Percentiles rank a stretch among this genome's conserved stretches.
These are phyloP conservation scores for Lasiosphaeria hispida DNA, from an alignment of 495 filamentous ascomycete species.

Conservation along the genomic window DNA sequence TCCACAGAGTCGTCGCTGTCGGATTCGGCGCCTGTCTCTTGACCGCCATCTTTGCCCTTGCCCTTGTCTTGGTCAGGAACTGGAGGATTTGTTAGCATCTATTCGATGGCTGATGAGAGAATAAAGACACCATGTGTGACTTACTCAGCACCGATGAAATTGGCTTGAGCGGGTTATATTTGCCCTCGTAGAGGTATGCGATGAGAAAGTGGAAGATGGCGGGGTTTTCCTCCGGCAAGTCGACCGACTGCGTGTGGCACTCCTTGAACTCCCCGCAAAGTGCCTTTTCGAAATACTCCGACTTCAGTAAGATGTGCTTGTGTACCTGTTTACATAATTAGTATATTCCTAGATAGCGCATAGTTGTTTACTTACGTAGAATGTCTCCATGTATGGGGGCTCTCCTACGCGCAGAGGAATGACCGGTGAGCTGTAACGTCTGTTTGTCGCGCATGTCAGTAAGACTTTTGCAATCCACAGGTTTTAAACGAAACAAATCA, in stretches of 20 bases:
- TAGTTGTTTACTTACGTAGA: conserved; percentile 34
- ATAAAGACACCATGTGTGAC: neutral
- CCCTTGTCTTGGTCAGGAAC: conserved; percentile 41
- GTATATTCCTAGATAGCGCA: neutral
- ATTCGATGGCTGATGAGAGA: neutral
- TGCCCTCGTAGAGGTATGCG: conserved; percentile 48
- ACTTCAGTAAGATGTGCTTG: conserved; percentile 40
- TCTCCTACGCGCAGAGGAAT: conserved; percentile 43
- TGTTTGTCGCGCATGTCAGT: conserved; percentile 14
- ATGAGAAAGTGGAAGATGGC: conserved; percentile 50
- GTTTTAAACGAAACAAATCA: neutral
- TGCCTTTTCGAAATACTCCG: conserved; percentile 45
- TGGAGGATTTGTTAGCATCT: conserved; percentile 4
- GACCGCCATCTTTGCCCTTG: conserved; percentile 27
- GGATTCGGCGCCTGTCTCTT: conserved; percentile 26
- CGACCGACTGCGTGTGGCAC: conserved; percentile 38
- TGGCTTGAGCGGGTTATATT: conserved; percentile 44
- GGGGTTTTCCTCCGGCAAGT: conserved; percentile 49
- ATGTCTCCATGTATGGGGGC: conserved; percentile 34
- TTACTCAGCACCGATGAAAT: conserved; percentile 36
- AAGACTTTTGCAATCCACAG: neutral
- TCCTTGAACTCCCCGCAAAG: conserved; percentile 44
- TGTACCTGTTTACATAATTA: conserved; percentile 32
- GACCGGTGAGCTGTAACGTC: conserved; percentile 41
- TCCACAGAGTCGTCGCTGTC: conserved; percentile 35